Percentiles rank a stretch among this genome's conserved stretches.
phyloP scores from a whole-genome alignment of 208 protist genomes.

The Leishmania amazonensis region DNA sequence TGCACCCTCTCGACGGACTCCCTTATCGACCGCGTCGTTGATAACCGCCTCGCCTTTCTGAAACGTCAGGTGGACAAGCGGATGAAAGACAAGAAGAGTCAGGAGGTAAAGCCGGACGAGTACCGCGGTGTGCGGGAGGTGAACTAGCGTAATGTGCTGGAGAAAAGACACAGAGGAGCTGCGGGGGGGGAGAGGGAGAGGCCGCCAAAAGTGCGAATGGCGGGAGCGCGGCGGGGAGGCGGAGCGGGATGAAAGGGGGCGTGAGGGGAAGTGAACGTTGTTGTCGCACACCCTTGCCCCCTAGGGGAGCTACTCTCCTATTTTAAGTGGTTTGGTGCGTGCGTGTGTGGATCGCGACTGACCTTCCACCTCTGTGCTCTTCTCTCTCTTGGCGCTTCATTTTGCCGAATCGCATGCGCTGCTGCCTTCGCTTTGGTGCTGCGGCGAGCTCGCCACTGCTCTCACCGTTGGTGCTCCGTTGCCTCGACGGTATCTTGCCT shows the following conservation, averaged over 20 bases:
- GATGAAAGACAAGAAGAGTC: constrained; percentile 62
- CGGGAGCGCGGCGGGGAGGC: not conserved
- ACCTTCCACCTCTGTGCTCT: not conserved
- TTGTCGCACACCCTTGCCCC: not conserved
- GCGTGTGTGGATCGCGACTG: not conserved
- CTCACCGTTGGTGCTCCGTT: not conserved
- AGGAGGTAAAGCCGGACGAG: constrained; percentile 54
- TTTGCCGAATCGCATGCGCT: not conserved
- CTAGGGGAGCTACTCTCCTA: not conserved
- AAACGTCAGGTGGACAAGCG: constrained; percentile 74
- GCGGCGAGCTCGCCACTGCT: not conserved
- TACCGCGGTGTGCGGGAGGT: constrained; percentile 78
- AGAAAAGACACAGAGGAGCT: too few relatives aligned
- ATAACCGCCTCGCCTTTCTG: constrained; percentile 70
- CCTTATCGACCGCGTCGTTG: constrained; percentile 86
- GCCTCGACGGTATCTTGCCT: not conserved
- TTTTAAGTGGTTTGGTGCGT: not conserved
- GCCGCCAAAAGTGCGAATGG: not conserved
- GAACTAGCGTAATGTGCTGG: constrained; percentile 10
- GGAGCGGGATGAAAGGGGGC: too few relatives aligned
- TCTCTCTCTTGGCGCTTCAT: not conserved
- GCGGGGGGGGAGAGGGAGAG: too few relatives aligned
- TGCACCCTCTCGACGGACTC: constrained; percentile 55
- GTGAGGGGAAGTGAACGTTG: too few relatives aligned
- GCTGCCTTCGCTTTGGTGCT: not conserved